Conservation (phyloP, 1,284 basidiomycete genomes). For the Ustilago esculenta region DNA sequence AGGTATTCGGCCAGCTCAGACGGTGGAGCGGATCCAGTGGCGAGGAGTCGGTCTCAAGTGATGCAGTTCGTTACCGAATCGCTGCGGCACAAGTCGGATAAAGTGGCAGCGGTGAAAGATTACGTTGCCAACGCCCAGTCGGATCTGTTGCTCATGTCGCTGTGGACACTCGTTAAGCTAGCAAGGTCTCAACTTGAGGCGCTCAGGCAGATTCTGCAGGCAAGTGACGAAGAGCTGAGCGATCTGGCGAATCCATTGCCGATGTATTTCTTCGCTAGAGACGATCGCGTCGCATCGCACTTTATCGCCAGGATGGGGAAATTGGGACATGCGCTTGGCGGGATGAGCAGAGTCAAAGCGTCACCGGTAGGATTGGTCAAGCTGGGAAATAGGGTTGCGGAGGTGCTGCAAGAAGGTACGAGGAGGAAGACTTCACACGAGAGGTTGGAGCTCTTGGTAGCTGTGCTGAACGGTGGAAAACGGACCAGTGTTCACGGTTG, state of each 20-base stretch:
- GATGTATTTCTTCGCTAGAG: slow-evolving; percentile 57
- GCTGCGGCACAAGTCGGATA: slow-evolving; percentile 40
- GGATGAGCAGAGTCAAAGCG: slow-evolving; percentile 3
- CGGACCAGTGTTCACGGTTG: too few species aligned
- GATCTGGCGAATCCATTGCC: slow-evolving; percentile 48
- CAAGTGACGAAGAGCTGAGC: slow-evolving; percentile 27
- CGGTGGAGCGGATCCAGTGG: slow-evolving; percentile 35
- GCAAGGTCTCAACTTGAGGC: slow-evolving; percentile 12
- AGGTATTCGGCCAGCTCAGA: slow-evolving; percentile 12
- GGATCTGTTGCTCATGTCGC: slow-evolving; percentile 61
- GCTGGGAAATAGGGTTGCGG: slow-evolving; percentile 16
- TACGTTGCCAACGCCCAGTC: slow-evolving; percentile 59
- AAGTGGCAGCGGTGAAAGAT: slow-evolving; percentile 59
- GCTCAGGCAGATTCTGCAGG: background rate
- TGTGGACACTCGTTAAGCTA: slow-evolving; percentile 54
- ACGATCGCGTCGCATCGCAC: slow-evolving; percentile 49
- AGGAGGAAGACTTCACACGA: slow-evolving; percentile 36
- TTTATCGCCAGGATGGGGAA: slow-evolving; percentile 27
- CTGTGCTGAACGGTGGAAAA: slow-evolving; percentile 4
- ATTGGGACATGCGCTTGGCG: slow-evolving; percentile 9
- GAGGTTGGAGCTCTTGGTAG: slow-evolving; percentile 25
- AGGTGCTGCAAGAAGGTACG: slow-evolving; percentile 31
- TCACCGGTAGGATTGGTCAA: slow-evolving; percentile 19
- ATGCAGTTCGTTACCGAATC: slow-evolving; percentile 54
- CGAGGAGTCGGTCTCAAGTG: slow-evolving; percentile 39